A percentile compares a stretch with the other conserved stretches of the same genome.
Conservation (phyloP, 2,329 filamentous ascomycete species). For the Aspergillus niger region DNA sequence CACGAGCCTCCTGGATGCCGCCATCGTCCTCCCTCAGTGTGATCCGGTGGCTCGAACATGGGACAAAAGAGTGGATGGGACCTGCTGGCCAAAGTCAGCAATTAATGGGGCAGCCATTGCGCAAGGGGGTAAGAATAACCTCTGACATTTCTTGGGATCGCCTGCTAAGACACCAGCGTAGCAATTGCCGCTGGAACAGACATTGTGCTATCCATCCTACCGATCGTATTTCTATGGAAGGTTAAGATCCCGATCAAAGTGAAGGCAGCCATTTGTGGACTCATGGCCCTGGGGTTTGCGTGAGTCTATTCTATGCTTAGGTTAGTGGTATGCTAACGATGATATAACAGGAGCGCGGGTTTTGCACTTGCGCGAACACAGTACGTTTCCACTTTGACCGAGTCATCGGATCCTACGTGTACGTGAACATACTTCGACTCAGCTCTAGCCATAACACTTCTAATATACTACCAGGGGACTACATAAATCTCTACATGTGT, state of each 20-base stretch:
- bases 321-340: no score
- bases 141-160: background rate
- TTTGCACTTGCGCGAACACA: background rate
- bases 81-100: background rate
- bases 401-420: background rate
- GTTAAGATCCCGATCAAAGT: background rate
- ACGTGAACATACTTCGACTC: background rate
- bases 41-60: background rate
- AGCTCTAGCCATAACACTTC: background rate
- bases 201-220: background rate
- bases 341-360: background rate
- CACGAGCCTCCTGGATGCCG: slow-evolving; percentile 16
- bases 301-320: background rate
- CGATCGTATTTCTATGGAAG: background rate
- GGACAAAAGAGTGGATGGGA: background rate
- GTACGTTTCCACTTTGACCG: background rate
- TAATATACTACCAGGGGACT: background rate
- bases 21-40: background rate
- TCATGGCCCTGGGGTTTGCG: background rate
- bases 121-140: background rate
- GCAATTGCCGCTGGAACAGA: background rate
- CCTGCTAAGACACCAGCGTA: background rate
- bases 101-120: background rate
- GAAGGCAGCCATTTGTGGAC: background rate
- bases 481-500: background rate